A percentile compares a stretch with the other conserved stretches of the same genome.
phyloP scores from a whole-genome alignment of 257 asterid species.

The Solanum etuberosum region DNA sequence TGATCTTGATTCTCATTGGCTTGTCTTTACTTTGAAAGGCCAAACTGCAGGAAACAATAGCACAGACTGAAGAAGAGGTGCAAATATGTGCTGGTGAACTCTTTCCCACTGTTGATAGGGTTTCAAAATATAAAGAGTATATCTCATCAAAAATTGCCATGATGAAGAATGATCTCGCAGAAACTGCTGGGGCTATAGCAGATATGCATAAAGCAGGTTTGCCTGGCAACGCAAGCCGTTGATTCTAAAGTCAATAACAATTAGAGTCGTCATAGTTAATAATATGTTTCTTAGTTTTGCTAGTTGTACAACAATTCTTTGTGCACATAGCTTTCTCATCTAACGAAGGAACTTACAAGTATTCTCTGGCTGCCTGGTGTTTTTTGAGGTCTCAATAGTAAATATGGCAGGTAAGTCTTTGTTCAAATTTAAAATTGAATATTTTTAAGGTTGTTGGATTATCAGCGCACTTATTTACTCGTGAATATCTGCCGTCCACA shows the following conservation, averaged over 20 bases:
- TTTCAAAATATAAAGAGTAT: conserved; percentile 45
- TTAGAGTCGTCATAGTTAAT: not conserved
- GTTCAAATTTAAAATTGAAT: not conserved
- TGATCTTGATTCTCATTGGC: not conserved
- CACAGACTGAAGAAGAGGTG: conserved; percentile 38
- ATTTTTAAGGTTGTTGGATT: not conserved
- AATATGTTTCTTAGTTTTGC: not conserved
- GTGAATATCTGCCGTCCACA: not conserved
- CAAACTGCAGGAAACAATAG: conserved; percentile 38
- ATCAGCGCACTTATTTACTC: not conserved
- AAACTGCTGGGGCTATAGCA: conserved; percentile 39
- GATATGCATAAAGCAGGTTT: conserved; percentile 32
- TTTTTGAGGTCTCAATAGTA: not conserved
- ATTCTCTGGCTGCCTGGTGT: not conserved
- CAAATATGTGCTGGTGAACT: conserved; percentile 49
- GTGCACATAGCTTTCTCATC: not conserved
- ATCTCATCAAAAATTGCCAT: conserved; percentile 32
- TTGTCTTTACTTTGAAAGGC: conserved; percentile 8
- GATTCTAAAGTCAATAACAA: not conserved
- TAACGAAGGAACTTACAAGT: not conserved
- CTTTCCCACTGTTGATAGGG: conserved; percentile 45
- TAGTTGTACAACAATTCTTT: not conserved
- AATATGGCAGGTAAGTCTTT: not conserved
- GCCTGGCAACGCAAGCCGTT: not conserved
- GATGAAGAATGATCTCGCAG: conserved; percentile 46